phyloP scores from a whole-genome alignment of 2,329 filamentous ascomycete species.

The Botryotinia globosa region DNA sequence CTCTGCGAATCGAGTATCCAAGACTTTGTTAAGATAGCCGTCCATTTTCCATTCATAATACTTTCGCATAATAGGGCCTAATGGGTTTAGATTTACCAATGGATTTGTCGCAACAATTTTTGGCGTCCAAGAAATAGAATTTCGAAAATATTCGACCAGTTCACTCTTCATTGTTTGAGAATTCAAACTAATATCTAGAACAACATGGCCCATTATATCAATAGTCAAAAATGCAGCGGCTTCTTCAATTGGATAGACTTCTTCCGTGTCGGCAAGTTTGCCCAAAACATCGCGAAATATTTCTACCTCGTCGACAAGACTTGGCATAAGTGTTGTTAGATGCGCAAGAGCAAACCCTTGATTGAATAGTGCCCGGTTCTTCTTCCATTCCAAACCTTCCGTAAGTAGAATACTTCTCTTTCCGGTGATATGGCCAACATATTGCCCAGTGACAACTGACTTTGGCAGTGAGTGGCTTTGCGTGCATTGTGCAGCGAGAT shows the following conservation, averaged over 20 bases:
- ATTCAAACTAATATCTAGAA: conserved; percentile 24
- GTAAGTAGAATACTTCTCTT: conserved; percentile 26
- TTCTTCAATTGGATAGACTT: conserved; percentile 28
- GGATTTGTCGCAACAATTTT: conserved; percentile 25
- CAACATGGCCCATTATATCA: conserved; percentile 30
- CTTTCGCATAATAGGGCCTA: conserved; percentile 26
- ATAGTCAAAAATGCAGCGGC: conserved; percentile 27
- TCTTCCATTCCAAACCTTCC: conserved; percentile 32
- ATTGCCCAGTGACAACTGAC: neutral
- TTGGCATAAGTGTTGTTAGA: conserved; percentile 25
- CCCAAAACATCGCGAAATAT: conserved; percentile 23
- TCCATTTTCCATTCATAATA: conserved; percentile 31
- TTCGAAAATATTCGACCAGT: conserved; percentile 27
- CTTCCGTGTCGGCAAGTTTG: conserved; percentile 27
- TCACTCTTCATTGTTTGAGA: conserved; percentile 27
- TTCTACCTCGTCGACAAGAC: conserved; percentile 28
- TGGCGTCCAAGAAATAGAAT: conserved; percentile 27
- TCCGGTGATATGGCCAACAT: conserved; percentile 21
- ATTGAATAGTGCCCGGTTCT: conserved; percentile 29
- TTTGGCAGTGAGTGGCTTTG: conserved; percentile 16
- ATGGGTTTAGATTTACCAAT: conserved; percentile 23
- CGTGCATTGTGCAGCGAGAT: conserved; percentile 18
- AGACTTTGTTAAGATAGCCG: conserved; percentile 27
- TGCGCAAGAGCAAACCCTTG: conserved; percentile 30
- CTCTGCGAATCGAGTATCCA: conserved; percentile 28